phyloP scores from a whole-genome alignment of 768 basidiomycete species.

The Cytidiella melzeri region DNA sequence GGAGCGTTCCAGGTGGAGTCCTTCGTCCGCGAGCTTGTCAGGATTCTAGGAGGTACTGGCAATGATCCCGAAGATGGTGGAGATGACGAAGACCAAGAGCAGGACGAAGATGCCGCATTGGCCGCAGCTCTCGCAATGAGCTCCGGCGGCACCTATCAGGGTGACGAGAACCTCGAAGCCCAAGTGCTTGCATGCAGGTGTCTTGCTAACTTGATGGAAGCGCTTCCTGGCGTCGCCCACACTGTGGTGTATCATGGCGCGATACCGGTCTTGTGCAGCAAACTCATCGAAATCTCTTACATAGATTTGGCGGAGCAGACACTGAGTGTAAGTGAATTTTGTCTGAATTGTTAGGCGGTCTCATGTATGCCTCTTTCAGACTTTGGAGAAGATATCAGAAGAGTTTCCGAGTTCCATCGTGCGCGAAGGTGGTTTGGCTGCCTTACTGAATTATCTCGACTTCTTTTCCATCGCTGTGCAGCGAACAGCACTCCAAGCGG shows the following conservation, averaged over 20 bases:
- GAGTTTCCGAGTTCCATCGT: slow-evolving; percentile 96
- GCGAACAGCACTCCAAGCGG: slow-evolving; percentile 92
- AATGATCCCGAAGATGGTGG: slow-evolving; percentile 69
- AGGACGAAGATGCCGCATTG: slow-evolving; percentile 82
- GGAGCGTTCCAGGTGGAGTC: slow-evolving; percentile 94
- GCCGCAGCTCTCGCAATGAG: slow-evolving; percentile 87
- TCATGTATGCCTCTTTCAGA: slow-evolving; percentile 45
- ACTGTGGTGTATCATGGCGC: slow-evolving; percentile 98
- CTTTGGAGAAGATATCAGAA: slow-evolving; percentile 96
- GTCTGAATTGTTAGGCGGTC: too few relatives aligned
- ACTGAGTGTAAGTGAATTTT: slow-evolving; percentile 85
- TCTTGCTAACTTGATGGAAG: slow-evolving; percentile 97
- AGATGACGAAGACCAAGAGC: slow-evolving; percentile 60
- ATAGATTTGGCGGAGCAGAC: slow-evolving; percentile 99
- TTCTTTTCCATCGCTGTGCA: slow-evolving; percentile 99
- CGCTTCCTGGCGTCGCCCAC: slow-evolving; percentile 95
- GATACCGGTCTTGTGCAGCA: slow-evolving; percentile 95
- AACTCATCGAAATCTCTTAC: slow-evolving; percentile 93
- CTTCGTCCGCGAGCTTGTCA: slow-evolving; percentile 88
- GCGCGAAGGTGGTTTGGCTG: slow-evolving; percentile 89
- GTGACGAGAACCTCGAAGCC: slow-evolving; percentile 86
- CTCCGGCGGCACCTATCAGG: slow-evolving; percentile 57
- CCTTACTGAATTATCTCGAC: slow-evolving; percentile 91
- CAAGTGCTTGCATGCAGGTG: slow-evolving; percentile 96
- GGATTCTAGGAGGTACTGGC: slow-evolving; percentile 79